phyloP scores from a whole-genome alignment of 2,329 filamentous ascomycete species.

The Penicillium sp. region DNA sequence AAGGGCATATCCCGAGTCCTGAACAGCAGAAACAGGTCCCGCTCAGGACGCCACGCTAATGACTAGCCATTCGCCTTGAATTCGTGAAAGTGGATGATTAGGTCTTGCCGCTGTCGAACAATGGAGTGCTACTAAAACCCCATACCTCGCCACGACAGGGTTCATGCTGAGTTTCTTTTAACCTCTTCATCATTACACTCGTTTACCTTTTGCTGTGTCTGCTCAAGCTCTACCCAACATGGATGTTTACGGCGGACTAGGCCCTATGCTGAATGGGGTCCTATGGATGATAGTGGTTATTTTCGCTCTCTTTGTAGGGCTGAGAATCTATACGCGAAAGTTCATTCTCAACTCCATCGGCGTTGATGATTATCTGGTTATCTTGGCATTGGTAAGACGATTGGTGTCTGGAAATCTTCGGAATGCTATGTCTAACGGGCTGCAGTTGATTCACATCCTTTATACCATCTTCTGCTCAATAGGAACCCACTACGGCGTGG shows the following conservation, averaged over 20 bases:
- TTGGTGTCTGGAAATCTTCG: too few species aligned
- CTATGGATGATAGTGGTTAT: constrained; percentile 17
- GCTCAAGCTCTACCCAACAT: too few species aligned
- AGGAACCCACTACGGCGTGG: constrained; percentile 15
- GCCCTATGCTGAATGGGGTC: constrained; percentile 22
- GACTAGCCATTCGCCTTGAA: too few species aligned
- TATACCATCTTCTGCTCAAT: constrained; percentile 18
- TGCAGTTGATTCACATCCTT: constrained; percentile 15
- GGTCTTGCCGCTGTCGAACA: too few species aligned
- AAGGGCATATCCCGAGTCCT: too few species aligned
- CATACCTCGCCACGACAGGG: too few species aligned
- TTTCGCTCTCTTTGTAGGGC: constrained; percentile 15
- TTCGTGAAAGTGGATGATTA: too few species aligned
- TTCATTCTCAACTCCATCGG: constrained; percentile 18
- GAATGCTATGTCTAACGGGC: constrained; percentile 1
- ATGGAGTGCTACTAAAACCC: too few species aligned
- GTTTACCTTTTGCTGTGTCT: not conserved
- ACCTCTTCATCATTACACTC: not conserved
- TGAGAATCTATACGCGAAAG: constrained; percentile 20
- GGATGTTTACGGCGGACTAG: constrained; percentile 19
- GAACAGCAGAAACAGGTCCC: too few species aligned
- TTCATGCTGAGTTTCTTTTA: not conserved
- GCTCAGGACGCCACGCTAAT: too few species aligned
- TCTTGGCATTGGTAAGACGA: constrained; percentile 11
- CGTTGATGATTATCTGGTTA: constrained; percentile 16